These are phyloP conservation scores for Clavispora santaluciae DNA, from an alignment of 805 yeast genomes.

Conservation along the genomic window DNA sequence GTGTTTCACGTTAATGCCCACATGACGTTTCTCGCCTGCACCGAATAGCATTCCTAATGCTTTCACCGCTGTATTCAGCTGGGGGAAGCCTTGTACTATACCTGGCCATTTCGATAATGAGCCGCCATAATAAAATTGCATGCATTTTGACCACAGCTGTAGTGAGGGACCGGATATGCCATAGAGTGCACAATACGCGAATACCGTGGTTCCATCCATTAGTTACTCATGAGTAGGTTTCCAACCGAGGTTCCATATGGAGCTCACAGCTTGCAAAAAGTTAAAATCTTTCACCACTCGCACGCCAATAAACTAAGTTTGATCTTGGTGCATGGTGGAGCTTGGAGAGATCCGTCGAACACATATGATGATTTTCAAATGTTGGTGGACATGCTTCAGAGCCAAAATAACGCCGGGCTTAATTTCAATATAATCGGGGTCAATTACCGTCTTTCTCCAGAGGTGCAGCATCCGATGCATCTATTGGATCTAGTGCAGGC, in stretches of 20 bases:
- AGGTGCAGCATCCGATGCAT: slow-evolving; percentile 57
- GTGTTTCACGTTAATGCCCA: too few relatives aligned
- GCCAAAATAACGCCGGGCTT: not conserved
- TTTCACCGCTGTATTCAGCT: too few relatives aligned
- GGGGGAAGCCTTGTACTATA: too few relatives aligned
- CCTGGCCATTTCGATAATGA: not conserved
- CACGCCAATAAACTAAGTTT: slow-evolving; percentile 21
- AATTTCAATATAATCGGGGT: slow-evolving; percentile 24
- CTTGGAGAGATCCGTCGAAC: slow-evolving; percentile 72
- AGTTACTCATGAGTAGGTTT: not conserved
- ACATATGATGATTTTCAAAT: slow-evolving; percentile 51
- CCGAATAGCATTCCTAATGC: too few relatives aligned
- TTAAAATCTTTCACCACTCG: slow-evolving; percentile 23
- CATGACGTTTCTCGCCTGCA: too few relatives aligned
- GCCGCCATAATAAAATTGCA: not conserved
- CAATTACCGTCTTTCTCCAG: slow-evolving; percentile 68
- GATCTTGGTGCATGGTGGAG: slow-evolving; percentile 81
- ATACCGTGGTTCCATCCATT: too few relatives aligned
- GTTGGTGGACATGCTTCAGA: slow-evolving; percentile 18
- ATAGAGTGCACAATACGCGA: not conserved
- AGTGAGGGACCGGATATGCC: not conserved
- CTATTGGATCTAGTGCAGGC: slow-evolving; percentile 50
- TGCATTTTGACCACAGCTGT: not conserved
- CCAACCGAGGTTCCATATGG: slow-evolving; percentile 21
- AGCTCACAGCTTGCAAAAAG: slow-evolving; percentile 25